Evolutionary conservation across 345 rosid species (phyloP), one percentile per base, ranked within the genome.

Genomic region (Litchi chinensis): DNA sequence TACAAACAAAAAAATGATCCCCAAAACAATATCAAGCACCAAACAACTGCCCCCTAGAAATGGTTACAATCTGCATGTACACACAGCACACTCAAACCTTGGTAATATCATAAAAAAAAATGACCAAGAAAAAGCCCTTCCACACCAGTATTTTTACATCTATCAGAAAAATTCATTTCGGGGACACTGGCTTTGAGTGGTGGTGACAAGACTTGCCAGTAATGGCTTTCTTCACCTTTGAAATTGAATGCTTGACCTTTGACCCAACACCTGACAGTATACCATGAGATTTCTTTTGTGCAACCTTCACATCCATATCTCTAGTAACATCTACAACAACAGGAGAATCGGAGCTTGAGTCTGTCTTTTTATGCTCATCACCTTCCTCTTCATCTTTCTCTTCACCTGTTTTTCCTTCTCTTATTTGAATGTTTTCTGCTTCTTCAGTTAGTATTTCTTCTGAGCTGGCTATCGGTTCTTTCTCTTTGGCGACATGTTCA

Each of bases 211-310:
- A 93, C 83, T 91, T 92, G 0, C 99, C 93, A 0, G 87, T 90
- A 66, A 95, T 91, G 69, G 87, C 99, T 80, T 95, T 95, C 91
- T 87, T 95, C 59, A 95, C 99, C 83, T 92, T 95, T 56, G 94
- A 91, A 81, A 93, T 91, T 4, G 99, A 93, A 74, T 92, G 91
- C 82, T 95, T 95, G 24, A 95, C 98, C 86, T 90, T 92, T 70
- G 98, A 95, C 64, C 97, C 90, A 28, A 95, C 94, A 2, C 93
- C 94, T 62, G 97, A 89, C 70, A 95, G 88, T 81, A 95, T 86
- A 81, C 80, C 87, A 50, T 91, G 93, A 43, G 97, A 91, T 82
- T 95, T 95, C 87, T 92, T 95, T 39, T 86, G 92, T 22, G 68
- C 85, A 60, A 78, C 79, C 78, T 89, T 92, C 18, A 81, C 78